phyloP scores from a whole-genome alignment of 2,329 filamentous ascomycete genomes.

The Parastagonospora nodorum region DNA sequence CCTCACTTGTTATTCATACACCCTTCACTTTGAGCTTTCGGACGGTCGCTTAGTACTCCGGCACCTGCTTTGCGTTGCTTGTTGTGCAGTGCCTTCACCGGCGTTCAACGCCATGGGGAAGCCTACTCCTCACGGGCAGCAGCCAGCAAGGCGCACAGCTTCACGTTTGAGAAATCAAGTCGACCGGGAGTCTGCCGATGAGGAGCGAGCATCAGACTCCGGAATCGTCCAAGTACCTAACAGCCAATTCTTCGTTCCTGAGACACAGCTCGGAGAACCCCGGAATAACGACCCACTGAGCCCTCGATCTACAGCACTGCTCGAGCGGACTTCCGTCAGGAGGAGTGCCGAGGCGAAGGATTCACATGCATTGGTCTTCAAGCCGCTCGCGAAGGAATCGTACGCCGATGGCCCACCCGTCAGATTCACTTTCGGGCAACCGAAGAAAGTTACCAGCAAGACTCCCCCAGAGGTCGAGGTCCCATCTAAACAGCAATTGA shows the following conservation, averaged over 20 bases:
- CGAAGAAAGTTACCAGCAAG: background rate
- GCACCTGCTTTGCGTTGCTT: background rate
- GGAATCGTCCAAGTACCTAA: conserved; percentile 18
- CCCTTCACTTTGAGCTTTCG: background rate
- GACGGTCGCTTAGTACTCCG: background rate
- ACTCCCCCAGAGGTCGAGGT: background rate
- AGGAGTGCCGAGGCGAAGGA: background rate
- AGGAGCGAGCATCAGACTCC: conserved; percentile 9
- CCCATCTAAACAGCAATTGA: background rate
- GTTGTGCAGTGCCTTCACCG: background rate
- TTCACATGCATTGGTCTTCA: background rate
- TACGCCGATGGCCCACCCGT: background rate
- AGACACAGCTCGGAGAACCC: conserved; percentile 23
- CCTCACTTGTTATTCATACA: background rate
- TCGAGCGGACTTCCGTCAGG: conserved; percentile 4
- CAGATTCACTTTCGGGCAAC: conserved; percentile 3
- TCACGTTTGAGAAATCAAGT: conserved; percentile 32
- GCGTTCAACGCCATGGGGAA: conserved; percentile 17
- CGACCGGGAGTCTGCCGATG: conserved; percentile 14
- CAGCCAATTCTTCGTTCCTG: conserved; percentile 21
- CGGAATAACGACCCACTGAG: background rate
- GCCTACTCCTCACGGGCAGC: conserved; percentile 6
- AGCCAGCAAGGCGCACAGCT: conserved; percentile 7
- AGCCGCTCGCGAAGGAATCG: background rate
- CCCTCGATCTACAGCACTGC: background rate